phyloP scores from a whole-genome alignment of 768 basidiomycete species.

The Strobilomyces dryophilus region DNA sequence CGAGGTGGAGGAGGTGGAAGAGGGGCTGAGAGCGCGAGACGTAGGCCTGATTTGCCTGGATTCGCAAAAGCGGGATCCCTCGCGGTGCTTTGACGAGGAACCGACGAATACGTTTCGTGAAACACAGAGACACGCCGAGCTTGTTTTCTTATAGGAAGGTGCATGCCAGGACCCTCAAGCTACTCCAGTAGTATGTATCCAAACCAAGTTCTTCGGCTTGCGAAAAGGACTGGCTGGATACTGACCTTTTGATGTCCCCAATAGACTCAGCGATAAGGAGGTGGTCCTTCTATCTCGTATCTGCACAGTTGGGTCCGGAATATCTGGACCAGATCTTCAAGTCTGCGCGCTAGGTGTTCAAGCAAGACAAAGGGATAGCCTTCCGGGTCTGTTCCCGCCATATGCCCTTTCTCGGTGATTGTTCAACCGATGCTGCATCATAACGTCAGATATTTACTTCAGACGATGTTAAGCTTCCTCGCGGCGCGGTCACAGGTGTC shows the following conservation, averaged over 20 bases:
- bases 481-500: slow-evolving; percentile 68
- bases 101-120: neutral
- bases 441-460: slow-evolving; percentile 82
- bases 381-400: neutral
- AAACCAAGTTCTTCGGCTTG: neutral
- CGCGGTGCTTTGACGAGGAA: neutral
- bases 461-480: slow-evolving; percentile 89
- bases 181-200: slow-evolving; percentile 74
- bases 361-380: slow-evolving; percentile 49
- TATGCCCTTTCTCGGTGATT: neutral
- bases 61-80: neutral
- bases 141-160: slow-evolving; percentile 93
- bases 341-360: slow-evolving; percentile 82
- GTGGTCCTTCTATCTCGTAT: slow-evolving; percentile 78
- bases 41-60: slow-evolving; percentile 36
- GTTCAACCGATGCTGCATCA: neutral
- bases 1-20: slow-evolving; percentile 92
- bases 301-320: slow-evolving; percentile 83
- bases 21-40: slow-evolving; percentile 73
- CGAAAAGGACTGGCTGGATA: neutral
- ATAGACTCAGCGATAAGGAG: slow-evolving; percentile 78
- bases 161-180: slow-evolving; percentile 81
- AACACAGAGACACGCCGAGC: slow-evolving; percentile 53
- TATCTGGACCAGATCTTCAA: slow-evolving; percentile 79
- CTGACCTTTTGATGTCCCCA: neutral